phyloP scores from a whole-genome alignment of 805 yeast genomes.

The Myxozyma melibiosi region DNA sequence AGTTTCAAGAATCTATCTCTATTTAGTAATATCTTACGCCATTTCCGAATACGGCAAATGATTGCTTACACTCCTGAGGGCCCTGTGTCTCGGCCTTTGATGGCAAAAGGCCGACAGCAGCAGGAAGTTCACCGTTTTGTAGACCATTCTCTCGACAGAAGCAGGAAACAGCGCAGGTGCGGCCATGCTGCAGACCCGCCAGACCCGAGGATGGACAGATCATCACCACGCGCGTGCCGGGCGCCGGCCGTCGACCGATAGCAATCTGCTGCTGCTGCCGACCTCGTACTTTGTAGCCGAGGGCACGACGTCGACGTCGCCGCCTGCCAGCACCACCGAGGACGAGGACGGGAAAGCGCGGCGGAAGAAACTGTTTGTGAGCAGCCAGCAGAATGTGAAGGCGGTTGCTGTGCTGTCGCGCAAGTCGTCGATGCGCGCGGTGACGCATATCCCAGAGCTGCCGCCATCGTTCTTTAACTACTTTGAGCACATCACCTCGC shows the following conservation, averaged over 20 bases:
- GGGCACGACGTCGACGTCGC: no score
- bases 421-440: constrained; percentile 7
- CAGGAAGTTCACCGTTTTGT: no score
- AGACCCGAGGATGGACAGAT: constrained; percentile 10
- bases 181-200: constrained; percentile 18
- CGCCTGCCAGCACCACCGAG: background rate
- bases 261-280: constrained; percentile 11
- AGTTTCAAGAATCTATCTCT: background rate
- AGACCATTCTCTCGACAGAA: no score
- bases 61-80: no score
- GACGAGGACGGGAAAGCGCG: constrained; percentile 1
- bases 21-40: no score
- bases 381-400: constrained; percentile 11
- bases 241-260: constrained; percentile 11
- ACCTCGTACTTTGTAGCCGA: constrained; percentile 5
- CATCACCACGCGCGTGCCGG: constrained; percentile 16
- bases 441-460: constrained; percentile 25
- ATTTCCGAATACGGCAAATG: no score
- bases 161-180: no score
- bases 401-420: constrained; percentile 23
- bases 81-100: no score
- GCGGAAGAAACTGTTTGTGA: constrained; percentile 11
- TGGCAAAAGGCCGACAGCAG: no score
- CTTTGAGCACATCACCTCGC: constrained; percentile 20
- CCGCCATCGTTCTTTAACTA: constrained; percentile 28